phyloP scores from a whole-genome alignment of 352 stramenopile genomes.

The Phytophthora quininea region DNA sequence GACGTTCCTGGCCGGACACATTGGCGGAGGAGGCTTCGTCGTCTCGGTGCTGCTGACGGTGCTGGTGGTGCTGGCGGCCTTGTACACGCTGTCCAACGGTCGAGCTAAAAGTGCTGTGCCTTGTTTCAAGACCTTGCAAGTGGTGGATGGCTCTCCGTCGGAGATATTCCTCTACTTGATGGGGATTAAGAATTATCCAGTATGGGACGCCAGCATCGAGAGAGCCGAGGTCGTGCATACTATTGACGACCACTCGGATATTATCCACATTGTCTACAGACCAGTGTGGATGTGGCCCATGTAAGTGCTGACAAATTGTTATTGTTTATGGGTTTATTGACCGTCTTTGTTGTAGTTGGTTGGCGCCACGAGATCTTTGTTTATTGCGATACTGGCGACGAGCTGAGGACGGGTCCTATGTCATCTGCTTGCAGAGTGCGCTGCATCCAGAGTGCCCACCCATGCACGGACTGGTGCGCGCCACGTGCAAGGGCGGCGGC shows the following conservation, averaged over 20 bases:
- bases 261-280: constrained; percentile 76
- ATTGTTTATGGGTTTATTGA: neutral
- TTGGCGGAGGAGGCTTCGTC: constrained; percentile 62
- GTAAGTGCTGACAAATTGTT: constrained; percentile 31
- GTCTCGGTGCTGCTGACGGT: constrained; percentile 57
- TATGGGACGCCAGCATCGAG: constrained; percentile 77
- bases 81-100: constrained; percentile 62
- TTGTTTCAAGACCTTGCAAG: constrained; percentile 72
- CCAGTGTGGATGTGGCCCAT: constrained; percentile 83
- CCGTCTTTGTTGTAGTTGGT: constrained; percentile 15
- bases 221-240: constrained; percentile 70
- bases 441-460: constrained; percentile 76
- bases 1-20: constrained; percentile 68
- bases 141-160: constrained; percentile 65
- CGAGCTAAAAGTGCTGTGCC: constrained; percentile 50
- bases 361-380: constrained; percentile 69
- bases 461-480: constrained; percentile 63
- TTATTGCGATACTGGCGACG: constrained; percentile 77
- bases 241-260: constrained; percentile 82
- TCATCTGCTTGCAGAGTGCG: constrained; percentile 80
- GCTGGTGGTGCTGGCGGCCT: constrained; percentile 44
- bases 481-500: constrained; percentile 64
- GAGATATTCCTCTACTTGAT: constrained; percentile 83
- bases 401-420: constrained; percentile 73
- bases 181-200: constrained; percentile 68